Percentiles rank a stretch among this genome's conserved stretches.
Conservation (phyloP, 345 rosid genomes). For the Gossypium sturtianum region DNA sequence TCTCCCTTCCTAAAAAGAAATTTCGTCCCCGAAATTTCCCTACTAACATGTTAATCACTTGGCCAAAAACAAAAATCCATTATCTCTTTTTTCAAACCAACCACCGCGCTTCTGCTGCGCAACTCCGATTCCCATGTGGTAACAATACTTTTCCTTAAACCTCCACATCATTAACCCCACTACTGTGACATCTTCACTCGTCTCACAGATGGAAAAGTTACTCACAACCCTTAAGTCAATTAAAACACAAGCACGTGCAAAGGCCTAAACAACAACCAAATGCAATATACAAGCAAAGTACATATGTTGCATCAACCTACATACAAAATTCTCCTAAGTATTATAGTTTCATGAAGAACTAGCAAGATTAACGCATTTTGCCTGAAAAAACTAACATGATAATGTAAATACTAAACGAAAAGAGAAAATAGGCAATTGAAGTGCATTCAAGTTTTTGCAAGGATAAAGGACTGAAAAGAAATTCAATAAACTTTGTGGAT, state of each 20-base stretch:
- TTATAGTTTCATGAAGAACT: background rate
- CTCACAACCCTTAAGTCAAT: background rate
- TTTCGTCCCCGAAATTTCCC: no score
- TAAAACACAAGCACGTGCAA: background rate
- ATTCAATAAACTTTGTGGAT: no score
- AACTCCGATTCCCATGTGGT: no score
- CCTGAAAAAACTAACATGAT: no score
- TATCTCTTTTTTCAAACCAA: no score
- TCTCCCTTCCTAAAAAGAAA: no score
- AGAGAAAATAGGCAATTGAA: background rate
- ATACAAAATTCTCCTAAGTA: background rate
- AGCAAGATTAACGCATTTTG: background rate
- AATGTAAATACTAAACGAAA: background rate
- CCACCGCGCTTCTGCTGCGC: no score
- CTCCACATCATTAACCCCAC: background rate
- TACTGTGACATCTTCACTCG: background rate
- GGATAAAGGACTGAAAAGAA: no score
- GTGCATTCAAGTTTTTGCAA: no score
- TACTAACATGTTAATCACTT: no score
- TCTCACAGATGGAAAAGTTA: background rate
- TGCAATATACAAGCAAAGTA: constrained; percentile 3
- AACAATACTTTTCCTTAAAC: no score
- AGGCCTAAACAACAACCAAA: constrained; percentile 9
- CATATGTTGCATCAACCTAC: background rate
- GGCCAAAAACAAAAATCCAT: no score